phyloP scores from a whole-genome alignment of 805 yeast species.

The Teunomyces tritomae region DNA sequence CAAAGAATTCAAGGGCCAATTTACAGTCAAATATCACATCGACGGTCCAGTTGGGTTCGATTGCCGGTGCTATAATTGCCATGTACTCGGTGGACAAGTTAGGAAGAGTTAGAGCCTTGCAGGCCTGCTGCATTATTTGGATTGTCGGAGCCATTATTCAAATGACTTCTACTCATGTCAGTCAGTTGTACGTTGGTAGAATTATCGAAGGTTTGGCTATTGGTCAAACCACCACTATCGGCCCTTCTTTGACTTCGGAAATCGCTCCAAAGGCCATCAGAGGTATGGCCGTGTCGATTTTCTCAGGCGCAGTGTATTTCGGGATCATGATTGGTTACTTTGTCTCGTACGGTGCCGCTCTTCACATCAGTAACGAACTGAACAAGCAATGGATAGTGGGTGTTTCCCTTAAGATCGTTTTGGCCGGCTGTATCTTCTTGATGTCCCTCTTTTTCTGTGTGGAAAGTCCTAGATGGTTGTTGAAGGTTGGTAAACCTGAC shows the following conservation, averaged over 20 bases:
- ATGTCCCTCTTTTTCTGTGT: conserved; percentile 18
- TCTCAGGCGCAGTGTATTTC: conserved; percentile 24
- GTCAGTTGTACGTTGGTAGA: conserved; percentile 24
- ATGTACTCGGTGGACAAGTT: conserved; percentile 23
- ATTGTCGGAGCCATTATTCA: conserved; percentile 20
- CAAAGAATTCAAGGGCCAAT: conserved; percentile 16
- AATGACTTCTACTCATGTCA: conserved; percentile 13
- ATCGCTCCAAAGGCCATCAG: conserved; percentile 21
- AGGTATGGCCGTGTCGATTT: conserved; percentile 21
- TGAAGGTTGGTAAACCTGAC: conserved; percentile 18
- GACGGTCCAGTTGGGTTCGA: conserved; percentile 23
- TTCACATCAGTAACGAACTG: conserved; percentile 18
- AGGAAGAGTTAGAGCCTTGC: conserved; percentile 22
- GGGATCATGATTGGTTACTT: conserved; percentile 21
- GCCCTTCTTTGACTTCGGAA: conserved; percentile 22
- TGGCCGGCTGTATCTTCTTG: conserved; percentile 18
- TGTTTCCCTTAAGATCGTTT: conserved; percentile 18
- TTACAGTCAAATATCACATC: conserved; percentile 23
- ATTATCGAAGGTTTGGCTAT: conserved; percentile 23
- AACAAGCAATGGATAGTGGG: conserved; percentile 21
- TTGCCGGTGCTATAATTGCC: conserved; percentile 22
- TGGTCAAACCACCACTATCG: conserved; percentile 24
- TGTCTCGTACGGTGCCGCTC: conserved; percentile 48
- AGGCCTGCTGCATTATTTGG: conserved; percentile 18
- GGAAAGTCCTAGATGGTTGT: conserved; percentile 24